Evolutionary conservation across 1,284 basidiomycete species (phyloP), one percentile per base, ranked within the genome.

Genomic region (Cutaneotrichosporon sp.): DNA sequence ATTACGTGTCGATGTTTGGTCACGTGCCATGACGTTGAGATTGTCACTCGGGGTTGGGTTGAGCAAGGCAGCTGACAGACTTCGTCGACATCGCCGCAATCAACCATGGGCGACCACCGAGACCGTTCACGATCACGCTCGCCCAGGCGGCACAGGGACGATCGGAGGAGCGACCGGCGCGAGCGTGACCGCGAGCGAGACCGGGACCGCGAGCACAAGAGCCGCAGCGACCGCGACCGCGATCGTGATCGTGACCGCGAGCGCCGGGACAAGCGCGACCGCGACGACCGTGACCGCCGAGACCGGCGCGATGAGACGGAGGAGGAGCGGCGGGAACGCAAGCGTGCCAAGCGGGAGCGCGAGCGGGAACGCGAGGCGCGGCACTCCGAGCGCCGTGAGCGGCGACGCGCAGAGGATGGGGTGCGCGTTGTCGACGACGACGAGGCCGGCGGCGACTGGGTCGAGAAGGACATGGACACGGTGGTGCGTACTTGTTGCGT

Each of bases 381-480:
- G 24, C 50, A 36, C 38, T 52, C 59, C 25, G 52, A 53, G 31
- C 64, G 66, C 10, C 65, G 47, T 36, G 69, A 73, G 10, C 56
- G 84, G 72, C 86, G 85, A 63, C 67, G 56, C 62, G 59, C 64
- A 46, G 56, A 75, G 80, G 67, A 64, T n/a, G 70, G 68, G 0
- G 46, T 75, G n/a, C 63, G 68, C 18, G 84, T 89, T 27, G 84
- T 87, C 2, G 89, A 89, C 67, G 88, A 89, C 60, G 87, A 89
- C 72, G 82, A 89, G 60, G 87, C 89, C 71, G 82, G 87, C 67
- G 87, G 86, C 56, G 85, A 90, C 82, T 93, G 92, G 91, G 84
- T 89, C 38, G 91, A 93, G 80, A 92, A 91, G 82, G 89, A 91
- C 69, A 87, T 92, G 50, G 87, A 89, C 72, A 86, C 87, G 80